Conservation (phyloP, 352 stramenopile species). For the Albugo laibachii region DNA sequence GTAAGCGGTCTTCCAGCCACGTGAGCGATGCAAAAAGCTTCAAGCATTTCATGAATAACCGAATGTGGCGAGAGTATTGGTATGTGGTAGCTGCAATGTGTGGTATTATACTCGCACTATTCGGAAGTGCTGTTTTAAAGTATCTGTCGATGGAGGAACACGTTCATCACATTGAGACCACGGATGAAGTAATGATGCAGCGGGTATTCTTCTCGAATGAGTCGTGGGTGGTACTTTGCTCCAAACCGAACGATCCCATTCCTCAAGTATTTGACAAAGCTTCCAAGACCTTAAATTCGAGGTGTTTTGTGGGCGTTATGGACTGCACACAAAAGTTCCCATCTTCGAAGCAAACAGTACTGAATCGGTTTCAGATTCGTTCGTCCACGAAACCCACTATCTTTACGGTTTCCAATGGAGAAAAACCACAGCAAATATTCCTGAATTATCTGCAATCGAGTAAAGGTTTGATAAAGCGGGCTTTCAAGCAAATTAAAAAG, state of each 20-base stretch:
- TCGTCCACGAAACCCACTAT: slow-evolving; percentile 38
- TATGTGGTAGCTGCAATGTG: slow-evolving; percentile 24
- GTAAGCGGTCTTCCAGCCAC: slow-evolving; percentile 3
- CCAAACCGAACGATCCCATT: slow-evolving; percentile 37
- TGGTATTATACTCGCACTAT: slow-evolving; percentile 35
- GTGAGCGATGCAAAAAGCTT: slow-evolving; percentile 46
- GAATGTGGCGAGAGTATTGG: slow-evolving; percentile 68
- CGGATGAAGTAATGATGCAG: slow-evolving; percentile 23
- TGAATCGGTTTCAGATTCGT: slow-evolving; percentile 38
- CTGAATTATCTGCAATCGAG: slow-evolving; percentile 37
- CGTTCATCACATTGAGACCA: slow-evolving; percentile 42
- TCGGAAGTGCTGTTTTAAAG: slow-evolving; percentile 36
- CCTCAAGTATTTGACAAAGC: slow-evolving; percentile 54
- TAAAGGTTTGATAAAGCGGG: slow-evolving; percentile 35
- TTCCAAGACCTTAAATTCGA: slow-evolving; percentile 25
- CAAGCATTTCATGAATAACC: slow-evolving; percentile 65
- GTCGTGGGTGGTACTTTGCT: slow-evolving; percentile 64
- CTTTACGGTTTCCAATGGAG: slow-evolving; percentile 60
- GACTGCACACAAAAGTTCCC: slow-evolving; percentile 47
- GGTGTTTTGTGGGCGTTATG: slow-evolving; percentile 41
- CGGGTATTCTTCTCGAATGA: slow-evolving; percentile 65
- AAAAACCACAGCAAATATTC: slow-evolving; percentile 57
- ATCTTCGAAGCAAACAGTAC: slow-evolving; percentile 28
- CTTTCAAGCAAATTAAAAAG: slow-evolving; percentile 32
- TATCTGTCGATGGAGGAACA: slow-evolving; percentile 35